Base-by-base conservation (phyloP, 1,284 basidiomycete species). In the Moesziomyces parantarcticus region DNA sequence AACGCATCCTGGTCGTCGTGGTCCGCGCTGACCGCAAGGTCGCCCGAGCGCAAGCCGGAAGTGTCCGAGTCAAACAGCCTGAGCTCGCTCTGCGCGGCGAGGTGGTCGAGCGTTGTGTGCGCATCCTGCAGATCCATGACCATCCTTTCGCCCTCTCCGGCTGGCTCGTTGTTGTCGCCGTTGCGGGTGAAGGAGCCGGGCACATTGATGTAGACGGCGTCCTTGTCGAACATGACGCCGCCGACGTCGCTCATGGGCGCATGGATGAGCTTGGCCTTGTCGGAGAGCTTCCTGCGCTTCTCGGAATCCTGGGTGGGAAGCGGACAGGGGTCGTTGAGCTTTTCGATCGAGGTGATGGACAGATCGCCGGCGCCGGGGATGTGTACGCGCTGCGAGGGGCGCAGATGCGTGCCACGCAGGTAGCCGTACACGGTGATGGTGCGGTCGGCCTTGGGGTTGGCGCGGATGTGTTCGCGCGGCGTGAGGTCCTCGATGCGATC, bases 221-320 rank as follows among this genome's bases (percentile, higher is more conserved):
- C 97, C 85, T 98, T 98, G 87, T 99, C 97, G 82, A 97, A 98
- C 86, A 93, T 90, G 65, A 99, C 90, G 9, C 96, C 97, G 21
- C 96, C 96, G 2, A 98, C 92, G 80, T 97, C 96, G 83, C 93
- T 96, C 96, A 99, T 98, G 1, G 97, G 97, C 8, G 97, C 97
- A 84, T 99, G 94, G 8, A 98, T 90, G 5, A 97, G 86, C 84
- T 93, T 97, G 83, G 92, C 92, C 87, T 97, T 97, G 84, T 99
- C 96, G 76, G 92, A 95, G 82, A 99, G 87, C 84, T 92, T 94
- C 54, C 97, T 86, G 64, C 93, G 86, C 86, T 95, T 95, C 86
- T 99, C 97, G 61, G 92, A 92, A 57, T 97, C 93, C 0, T 89
- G 88, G 29, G 94, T 93, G 1, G 97, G 96, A 18, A 97, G 85